Conservation (phyloP, 164 flowering plant species). For the Macadamia integrifolia region DNA sequence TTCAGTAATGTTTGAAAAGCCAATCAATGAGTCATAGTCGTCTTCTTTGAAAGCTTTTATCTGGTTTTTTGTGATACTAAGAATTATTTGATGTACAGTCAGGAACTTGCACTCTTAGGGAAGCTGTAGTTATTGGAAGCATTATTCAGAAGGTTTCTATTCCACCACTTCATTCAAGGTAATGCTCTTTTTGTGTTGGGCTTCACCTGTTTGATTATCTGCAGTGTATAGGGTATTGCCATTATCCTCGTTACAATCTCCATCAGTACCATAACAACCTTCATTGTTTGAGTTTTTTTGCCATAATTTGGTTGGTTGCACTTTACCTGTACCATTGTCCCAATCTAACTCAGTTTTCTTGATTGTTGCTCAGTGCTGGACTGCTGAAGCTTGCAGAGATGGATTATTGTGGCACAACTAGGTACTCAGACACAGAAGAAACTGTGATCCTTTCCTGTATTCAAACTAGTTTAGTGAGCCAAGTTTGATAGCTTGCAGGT, state of each 20-base stretch:
- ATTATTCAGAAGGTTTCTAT: slow-evolving; percentile 70
- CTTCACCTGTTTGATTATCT: background rate
- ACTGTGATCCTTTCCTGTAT: too few species aligned
- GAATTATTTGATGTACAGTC: slow-evolving; percentile 45
- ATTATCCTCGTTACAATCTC: too few species aligned
- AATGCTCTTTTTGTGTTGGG: background rate
- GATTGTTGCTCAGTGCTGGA: slow-evolving; percentile 58
- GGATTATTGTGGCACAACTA: slow-evolving; percentile 94
- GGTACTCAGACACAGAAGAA: slow-evolving; percentile 37
- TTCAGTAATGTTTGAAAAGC: too few species aligned
- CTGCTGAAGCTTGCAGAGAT: slow-evolving; percentile 83
- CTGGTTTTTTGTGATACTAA: background rate
- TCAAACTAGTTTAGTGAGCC: too few species aligned
- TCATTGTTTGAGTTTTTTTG: too few species aligned
- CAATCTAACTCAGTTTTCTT: slow-evolving; percentile 10
- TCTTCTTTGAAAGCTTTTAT: background rate
- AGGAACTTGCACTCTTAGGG: slow-evolving; percentile 83
- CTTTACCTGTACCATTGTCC: background rate
- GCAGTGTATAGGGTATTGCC: background rate
- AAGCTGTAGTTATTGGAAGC: slow-evolving; percentile 92
- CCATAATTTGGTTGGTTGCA: too few species aligned
- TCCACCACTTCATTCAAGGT: slow-evolving; percentile 90
- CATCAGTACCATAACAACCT: too few species aligned
- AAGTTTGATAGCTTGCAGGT: too few species aligned
- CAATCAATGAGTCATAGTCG: too few species aligned